phyloP scores from a whole-genome alignment of 805 yeast genomes.

The Myxozyma vanderwaltii region DNA sequence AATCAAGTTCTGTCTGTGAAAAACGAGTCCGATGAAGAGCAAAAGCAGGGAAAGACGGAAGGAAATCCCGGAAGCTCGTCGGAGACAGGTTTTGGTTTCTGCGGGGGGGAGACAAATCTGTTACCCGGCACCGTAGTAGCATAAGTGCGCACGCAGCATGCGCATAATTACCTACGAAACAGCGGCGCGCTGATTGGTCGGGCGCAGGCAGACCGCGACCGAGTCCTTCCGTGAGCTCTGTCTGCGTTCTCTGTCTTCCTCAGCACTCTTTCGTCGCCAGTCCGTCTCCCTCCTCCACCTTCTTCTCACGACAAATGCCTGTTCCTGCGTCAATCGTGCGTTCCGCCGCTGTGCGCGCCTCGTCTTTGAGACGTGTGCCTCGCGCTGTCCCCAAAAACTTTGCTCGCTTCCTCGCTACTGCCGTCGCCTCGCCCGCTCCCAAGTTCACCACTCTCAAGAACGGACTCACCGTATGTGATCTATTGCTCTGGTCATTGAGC shows the following conservation, averaged over 20 bases:
- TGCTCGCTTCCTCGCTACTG: conserved; percentile 34
- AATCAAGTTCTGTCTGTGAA: neutral
- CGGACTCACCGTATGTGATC: conserved; percentile 72
- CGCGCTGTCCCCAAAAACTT: conserved; percentile 13
- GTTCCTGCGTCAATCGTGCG: conserved; percentile 33
- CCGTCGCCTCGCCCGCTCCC: conserved; percentile 48
- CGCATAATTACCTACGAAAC: neutral
- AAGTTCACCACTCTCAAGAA: conserved; percentile 77
- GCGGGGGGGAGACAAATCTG: conserved; percentile 3
- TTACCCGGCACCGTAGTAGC: conserved; percentile 11
- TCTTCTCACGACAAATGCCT: conserved; percentile 17
- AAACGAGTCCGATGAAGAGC: neutral
- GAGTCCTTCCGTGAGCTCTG: conserved; percentile 1
- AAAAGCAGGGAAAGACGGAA: neutral
- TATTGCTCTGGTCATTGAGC: neutral
- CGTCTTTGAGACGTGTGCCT: conserved; percentile 21
- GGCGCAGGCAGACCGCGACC: neutral
- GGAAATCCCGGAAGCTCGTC: conserved; percentile 2
- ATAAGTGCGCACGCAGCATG: conserved; percentile 1
- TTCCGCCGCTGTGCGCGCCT: conserved; percentile 22
- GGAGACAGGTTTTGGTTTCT: neutral
- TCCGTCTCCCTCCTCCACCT: neutral
- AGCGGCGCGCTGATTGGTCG: conserved; percentile 27
- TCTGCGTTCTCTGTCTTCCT: no score
- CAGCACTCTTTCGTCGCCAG: neutral